phyloP scores from a whole-genome alignment of 2,329 filamentous ascomycete species.

The Colletotrichum salicis region DNA sequence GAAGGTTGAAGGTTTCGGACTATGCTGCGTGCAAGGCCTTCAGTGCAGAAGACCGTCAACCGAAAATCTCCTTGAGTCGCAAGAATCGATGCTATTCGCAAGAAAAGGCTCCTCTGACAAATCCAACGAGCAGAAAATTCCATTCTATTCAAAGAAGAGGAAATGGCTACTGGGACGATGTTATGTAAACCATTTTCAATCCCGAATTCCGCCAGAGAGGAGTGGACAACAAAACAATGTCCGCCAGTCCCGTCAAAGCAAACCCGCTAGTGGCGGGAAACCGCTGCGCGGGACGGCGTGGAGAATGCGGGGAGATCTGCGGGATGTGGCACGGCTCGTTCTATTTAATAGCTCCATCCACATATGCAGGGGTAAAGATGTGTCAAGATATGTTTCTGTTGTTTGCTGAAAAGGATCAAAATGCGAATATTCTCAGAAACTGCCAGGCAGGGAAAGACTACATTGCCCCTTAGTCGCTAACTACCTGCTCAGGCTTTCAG shows the following conservation, averaged over 20 bases:
- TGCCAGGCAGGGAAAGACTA: no score
- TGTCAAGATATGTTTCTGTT: neutral
- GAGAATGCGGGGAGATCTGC: conserved; percentile 30
- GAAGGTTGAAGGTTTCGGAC: no score
- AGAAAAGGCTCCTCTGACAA: neutral
- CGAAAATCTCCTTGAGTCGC: no score
- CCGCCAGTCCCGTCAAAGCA: conserved; percentile 25
- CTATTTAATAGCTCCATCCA: neutral
- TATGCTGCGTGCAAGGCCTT: no score
- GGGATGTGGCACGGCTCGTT: conserved; percentile 10
- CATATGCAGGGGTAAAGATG: neutral
- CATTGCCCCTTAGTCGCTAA: no score
- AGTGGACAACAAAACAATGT: neutral
- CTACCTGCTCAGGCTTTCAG: no score
- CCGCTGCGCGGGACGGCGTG: conserved; percentile 1
- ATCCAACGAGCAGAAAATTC: neutral
- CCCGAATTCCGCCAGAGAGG: conserved; percentile 23
- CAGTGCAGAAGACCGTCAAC: no score
- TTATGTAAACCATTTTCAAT: conserved; percentile 7
- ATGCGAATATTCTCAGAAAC: no score
- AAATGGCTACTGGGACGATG: neutral
- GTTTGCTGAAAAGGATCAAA: no score
- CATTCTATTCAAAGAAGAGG: neutral
- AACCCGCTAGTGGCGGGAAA: conserved; percentile 33
- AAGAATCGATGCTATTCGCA: neutral